These are phyloP conservation scores for Mycena latifolia DNA, from an alignment of 768 basidiomycete genomes.

Conservation along the genomic window DNA sequence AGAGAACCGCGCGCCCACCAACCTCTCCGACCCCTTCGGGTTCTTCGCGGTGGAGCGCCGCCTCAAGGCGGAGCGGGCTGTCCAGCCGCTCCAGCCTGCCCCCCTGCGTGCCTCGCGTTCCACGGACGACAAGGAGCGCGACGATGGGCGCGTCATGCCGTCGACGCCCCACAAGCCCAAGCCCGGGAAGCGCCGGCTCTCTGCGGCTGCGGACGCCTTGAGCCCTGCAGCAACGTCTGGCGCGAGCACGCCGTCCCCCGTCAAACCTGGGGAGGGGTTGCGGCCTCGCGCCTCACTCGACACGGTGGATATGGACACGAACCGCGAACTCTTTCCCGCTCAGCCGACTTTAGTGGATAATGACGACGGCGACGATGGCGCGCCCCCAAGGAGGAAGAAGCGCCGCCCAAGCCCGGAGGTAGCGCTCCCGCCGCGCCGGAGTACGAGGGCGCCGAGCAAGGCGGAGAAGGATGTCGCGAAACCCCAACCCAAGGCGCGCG, in stretches of 20 bases:
- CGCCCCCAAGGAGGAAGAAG: constrained; percentile 26
- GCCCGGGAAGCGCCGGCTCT: constrained; percentile 46
- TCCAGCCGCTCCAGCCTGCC: constrained; percentile 20
- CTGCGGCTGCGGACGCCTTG: constrained; percentile 46
- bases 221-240: constrained; percentile 48
- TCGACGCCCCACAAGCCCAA: constrained; percentile 49
- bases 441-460: constrained; percentile 15
- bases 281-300: background rate
- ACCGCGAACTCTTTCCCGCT: background rate
- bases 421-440: constrained; percentile 15
- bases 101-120: constrained; percentile 37
- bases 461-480: constrained; percentile 15
- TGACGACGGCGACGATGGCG: constrained; percentile 9
- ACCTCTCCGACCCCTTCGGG: constrained; percentile 66
- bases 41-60: constrained; percentile 67
- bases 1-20: constrained; percentile 34
- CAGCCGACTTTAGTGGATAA: background rate
- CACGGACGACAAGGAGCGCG: constrained; percentile 32
- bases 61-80: constrained; percentile 56
- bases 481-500: constrained; percentile 30
- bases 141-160: constrained; percentile 38
- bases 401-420: constrained; percentile 1
- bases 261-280: constrained; percentile 40
- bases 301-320: background rate
- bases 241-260: constrained; percentile 52